A percentile compares a stretch with the other conserved stretches of the same genome.
Evolutionary conservation across 2,329 filamentous ascomycete species (phyloP).

Genomic region (Zalaria sp.): DNA sequence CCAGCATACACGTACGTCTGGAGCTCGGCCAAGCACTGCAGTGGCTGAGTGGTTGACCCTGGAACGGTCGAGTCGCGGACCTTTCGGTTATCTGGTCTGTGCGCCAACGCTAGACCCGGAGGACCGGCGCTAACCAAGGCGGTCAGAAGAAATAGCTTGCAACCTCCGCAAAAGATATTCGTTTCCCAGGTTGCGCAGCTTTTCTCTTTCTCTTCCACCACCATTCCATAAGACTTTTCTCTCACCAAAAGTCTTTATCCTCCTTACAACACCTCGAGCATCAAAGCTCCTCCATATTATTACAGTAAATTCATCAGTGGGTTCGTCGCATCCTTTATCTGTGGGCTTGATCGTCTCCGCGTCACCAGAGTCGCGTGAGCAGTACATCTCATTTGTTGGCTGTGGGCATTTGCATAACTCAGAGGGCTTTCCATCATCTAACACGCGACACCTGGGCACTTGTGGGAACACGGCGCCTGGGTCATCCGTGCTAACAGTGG

Average conservation of each 20-base stretch:
- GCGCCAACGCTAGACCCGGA: too few relatives aligned
- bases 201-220: slow-evolving; percentile 2
- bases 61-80: too few relatives aligned
- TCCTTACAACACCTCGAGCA: not conserved
- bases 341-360: slow-evolving; percentile 8
- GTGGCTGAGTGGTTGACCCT: too few relatives aligned
- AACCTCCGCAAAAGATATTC: slow-evolving; percentile 1
- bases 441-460: slow-evolving; percentile 25
- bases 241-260: too few relatives aligned
- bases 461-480: slow-evolving; percentile 38
- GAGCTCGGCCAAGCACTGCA: not conserved
- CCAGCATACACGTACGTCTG: not conserved
- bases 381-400: slow-evolving; percentile 5
- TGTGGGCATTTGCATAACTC: slow-evolving; percentile 6
- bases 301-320: slow-evolving; percentile 3
- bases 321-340: slow-evolving; percentile 9
- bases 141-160: too few relatives aligned
- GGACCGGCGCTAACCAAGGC: too few relatives aligned
- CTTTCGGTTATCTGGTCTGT: too few relatives aligned
- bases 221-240: slow-evolving; percentile 1
- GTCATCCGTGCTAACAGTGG: slow-evolving; percentile 28
- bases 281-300: slow-evolving; percentile 1
- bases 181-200: not conserved
- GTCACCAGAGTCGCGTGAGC: slow-evolving; percentile 6
- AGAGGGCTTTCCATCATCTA: slow-evolving; percentile 15